Evolutionary conservation across 2,329 filamentous ascomycete species (phyloP).

Genomic region (Arthrobotrys conoides): DNA sequence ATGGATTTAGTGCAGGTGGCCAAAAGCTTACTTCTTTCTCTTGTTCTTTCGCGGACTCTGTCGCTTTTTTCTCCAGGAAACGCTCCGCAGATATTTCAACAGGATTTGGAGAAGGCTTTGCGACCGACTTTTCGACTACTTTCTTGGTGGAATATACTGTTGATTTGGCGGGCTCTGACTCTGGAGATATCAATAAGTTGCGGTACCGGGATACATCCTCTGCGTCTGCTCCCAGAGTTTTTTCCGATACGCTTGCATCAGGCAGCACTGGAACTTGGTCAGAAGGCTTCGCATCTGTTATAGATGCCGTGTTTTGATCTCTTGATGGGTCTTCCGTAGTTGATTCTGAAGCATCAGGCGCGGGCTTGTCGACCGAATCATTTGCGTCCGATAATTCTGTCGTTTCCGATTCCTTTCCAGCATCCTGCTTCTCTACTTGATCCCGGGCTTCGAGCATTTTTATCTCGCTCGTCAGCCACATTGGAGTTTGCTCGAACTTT

Average conservation of each 20-base stretch:
- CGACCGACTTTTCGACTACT: neutral
- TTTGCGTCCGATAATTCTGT: neutral
- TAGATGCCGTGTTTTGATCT: neutral
- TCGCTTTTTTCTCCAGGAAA: neutral
- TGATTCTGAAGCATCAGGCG: neutral
- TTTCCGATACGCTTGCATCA: neutral
- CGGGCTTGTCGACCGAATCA: neutral
- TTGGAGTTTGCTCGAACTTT: slow-evolving; percentile 19
- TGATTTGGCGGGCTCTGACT: neutral
- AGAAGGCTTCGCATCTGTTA: neutral
- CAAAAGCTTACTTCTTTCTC: slow-evolving; percentile 15
- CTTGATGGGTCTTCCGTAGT: neutral
- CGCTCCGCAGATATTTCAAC: neutral
- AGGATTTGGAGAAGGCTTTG: neutral
- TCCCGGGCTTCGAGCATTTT: slow-evolving; percentile 1
- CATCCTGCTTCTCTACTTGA: neutral
- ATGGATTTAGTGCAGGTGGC: too few relatives aligned
- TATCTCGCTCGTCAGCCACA: slow-evolving; percentile 28
- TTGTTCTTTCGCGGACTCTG: neutral
- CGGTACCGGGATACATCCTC: neutral
- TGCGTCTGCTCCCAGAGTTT: neutral
- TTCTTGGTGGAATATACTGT: neutral
- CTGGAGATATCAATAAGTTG: neutral
- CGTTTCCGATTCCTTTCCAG: neutral
- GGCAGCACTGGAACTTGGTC: neutral